Conservation (phyloP, 306 rosid genomes). For the Chamaecrista fasciculata region DNA sequence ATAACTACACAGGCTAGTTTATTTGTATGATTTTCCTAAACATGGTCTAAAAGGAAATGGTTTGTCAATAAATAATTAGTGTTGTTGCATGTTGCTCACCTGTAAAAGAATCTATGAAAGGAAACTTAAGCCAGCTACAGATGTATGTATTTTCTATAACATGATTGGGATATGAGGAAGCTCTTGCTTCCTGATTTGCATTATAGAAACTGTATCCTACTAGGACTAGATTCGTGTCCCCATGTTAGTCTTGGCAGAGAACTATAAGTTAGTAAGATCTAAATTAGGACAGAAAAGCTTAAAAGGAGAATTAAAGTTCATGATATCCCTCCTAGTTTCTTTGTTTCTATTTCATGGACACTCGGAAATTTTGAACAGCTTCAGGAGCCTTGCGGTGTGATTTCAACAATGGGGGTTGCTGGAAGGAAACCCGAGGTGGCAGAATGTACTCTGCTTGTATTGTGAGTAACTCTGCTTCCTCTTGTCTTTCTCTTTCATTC, state of each 20-base stretch:
- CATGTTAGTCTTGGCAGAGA: not conserved
- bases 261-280: not conserved
- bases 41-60: not conserved
- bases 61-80: not conserved
- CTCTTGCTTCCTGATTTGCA: not conserved
- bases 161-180: not conserved
- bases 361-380: constrained; percentile 44
- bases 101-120: not conserved
- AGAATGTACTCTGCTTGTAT: constrained; percentile 81
- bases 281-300: not conserved
- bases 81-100: not conserved
- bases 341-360: not conserved
- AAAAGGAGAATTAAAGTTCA: not conserved
- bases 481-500: not conserved
- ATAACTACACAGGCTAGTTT: not conserved
- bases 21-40: not conserved
- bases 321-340: not conserved
- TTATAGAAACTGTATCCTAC: not conserved
- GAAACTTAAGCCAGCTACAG: not conserved
- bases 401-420: constrained; percentile 91
- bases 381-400: constrained; percentile 77
- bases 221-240: not conserved
- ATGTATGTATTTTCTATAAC: not conserved
- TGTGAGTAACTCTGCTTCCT: constrained; percentile 52
- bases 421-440: constrained; percentile 62